Conservation (phyloP, 2,329 filamentous ascomycete genomes). For the Cadophora gregata region DNA sequence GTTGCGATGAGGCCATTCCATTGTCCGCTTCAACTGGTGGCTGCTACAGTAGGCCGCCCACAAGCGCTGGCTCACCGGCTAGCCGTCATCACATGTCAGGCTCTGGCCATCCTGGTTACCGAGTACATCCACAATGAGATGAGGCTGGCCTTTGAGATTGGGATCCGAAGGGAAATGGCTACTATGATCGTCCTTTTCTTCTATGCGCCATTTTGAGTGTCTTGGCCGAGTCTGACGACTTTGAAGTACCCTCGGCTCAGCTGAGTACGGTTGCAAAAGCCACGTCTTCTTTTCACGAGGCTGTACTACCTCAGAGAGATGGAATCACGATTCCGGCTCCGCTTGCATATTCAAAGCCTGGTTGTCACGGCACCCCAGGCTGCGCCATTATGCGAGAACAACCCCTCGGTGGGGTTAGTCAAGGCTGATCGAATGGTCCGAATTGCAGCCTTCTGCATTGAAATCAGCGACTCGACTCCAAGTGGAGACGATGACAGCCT, state of each 20-base stretch:
- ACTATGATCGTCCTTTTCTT: not conserved
- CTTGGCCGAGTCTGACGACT: not conserved
- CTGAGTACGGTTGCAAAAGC: not conserved
- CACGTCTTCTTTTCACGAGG: slow-evolving; percentile 7
- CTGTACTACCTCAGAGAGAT: not conserved
- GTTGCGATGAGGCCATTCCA: not conserved
- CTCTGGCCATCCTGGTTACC: slow-evolving; percentile 4
- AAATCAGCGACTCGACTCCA: slow-evolving; percentile 2
- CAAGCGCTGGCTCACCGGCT: slow-evolving; percentile 20
- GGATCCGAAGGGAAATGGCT: not conserved
- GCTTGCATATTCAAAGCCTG: not conserved
- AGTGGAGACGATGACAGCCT: not conserved
- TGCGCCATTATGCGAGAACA: slow-evolving; percentile 7
- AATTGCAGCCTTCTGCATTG: not conserved
- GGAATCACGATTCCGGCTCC: slow-evolving; percentile 11
- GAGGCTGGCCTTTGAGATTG: not conserved
- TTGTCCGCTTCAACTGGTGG: slow-evolving; percentile 18
- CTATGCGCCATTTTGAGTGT: not conserved
- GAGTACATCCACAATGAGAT: not conserved
- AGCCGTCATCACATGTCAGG: slow-evolving; percentile 26
- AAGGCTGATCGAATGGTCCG: slow-evolving; percentile 12
- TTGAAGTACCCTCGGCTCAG: not conserved
- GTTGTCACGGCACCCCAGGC: not conserved
- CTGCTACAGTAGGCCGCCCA: slow-evolving; percentile 20
- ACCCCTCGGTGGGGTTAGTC: not conserved